phyloP scores from a whole-genome alignment of 1,139 yeast species.

The Wickerhamiella infanticola region DNA sequence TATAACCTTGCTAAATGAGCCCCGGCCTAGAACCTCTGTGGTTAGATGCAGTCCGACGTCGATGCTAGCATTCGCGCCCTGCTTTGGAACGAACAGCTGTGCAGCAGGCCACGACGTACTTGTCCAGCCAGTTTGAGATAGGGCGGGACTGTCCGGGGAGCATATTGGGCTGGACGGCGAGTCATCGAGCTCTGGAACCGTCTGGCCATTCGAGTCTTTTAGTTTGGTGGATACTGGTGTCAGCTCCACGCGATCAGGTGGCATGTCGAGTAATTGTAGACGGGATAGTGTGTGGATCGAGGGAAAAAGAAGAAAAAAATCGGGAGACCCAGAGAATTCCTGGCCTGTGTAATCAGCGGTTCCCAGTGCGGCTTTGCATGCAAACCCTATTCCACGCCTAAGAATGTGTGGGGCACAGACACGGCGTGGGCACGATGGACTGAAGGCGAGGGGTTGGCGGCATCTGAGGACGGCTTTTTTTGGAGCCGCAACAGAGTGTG shows the following conservation, averaged over 20 bases:
- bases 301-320: too few relatives aligned
- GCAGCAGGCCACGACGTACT: background rate
- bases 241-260: background rate
- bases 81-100: background rate
- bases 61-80: background rate
- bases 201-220: background rate
- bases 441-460: too few relatives aligned
- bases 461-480: too few relatives aligned
- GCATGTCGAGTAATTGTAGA: too few relatives aligned
- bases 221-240: background rate
- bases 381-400: too few relatives aligned
- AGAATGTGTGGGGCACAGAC: too few relatives aligned
- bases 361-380: too few relatives aligned
- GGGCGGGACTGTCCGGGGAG: background rate
- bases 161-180: background rate
- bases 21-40: conserved; percentile 1
- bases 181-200: background rate
- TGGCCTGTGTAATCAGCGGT: too few relatives aligned
- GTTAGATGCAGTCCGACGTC: background rate
- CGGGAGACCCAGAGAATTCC: too few relatives aligned
- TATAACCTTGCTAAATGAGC: conserved; percentile 1
- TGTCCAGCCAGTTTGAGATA: background rate
- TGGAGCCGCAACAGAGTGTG: too few relatives aligned
- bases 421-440: too few relatives aligned
- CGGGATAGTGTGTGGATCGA: too few relatives aligned